A percentile compares a stretch with the other conserved stretches of the same genome.
phyloP scores from a whole-genome alignment of 352 stramenopile species.

The Phytophthora hibernalis region DNA sequence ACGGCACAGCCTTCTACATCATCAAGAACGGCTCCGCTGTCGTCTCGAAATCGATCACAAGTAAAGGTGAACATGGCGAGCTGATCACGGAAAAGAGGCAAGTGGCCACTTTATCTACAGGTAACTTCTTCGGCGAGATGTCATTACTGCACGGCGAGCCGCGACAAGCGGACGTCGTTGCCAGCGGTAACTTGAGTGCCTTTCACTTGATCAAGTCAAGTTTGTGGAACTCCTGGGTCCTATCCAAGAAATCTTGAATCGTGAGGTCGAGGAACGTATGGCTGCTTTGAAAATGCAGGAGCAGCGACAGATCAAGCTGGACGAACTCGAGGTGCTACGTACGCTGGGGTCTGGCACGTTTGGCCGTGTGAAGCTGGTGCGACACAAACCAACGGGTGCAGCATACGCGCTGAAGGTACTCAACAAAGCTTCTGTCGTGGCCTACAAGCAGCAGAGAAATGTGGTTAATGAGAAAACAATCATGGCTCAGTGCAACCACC shows the following conservation, averaged over 20 bases:
- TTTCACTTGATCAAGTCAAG: slow-evolving; percentile 87
- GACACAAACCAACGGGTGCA: slow-evolving; percentile 72
- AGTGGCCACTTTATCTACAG: slow-evolving; percentile 63
- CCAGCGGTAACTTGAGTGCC: slow-evolving; percentile 80
- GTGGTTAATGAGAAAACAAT: slow-evolving; percentile 98
- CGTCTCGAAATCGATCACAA: slow-evolving; percentile 55
- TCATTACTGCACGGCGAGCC: slow-evolving; percentile 69
- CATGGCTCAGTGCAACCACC: slow-evolving; percentile 94
- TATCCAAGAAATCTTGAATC: slow-evolving; percentile 75
- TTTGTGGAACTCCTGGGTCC: slow-evolving; percentile 89
- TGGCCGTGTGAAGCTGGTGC: slow-evolving; percentile 94
- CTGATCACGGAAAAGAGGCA: slow-evolving; percentile 36
- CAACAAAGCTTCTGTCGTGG: slow-evolving; percentile 94
- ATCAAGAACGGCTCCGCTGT: slow-evolving; percentile 77
- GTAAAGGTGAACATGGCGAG: slow-evolving; percentile 32
- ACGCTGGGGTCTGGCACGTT: slow-evolving; percentile 96
- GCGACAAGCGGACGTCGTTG: slow-evolving; percentile 73
- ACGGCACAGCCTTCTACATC: slow-evolving; percentile 80
- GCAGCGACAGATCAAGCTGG: slow-evolving; percentile 55
- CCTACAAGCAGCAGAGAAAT: slow-evolving; percentile 96
- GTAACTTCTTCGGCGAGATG: slow-evolving; percentile 79
- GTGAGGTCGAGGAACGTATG: slow-evolving; percentile 66
- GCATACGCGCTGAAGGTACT: slow-evolving; percentile 95
- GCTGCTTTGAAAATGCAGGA: slow-evolving; percentile 40
- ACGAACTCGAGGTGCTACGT: slow-evolving; percentile 83